These are phyloP conservation scores for Taphrina deformans DNA, from an alignment of 1,139 yeast species.

Conservation along the genomic window DNA sequence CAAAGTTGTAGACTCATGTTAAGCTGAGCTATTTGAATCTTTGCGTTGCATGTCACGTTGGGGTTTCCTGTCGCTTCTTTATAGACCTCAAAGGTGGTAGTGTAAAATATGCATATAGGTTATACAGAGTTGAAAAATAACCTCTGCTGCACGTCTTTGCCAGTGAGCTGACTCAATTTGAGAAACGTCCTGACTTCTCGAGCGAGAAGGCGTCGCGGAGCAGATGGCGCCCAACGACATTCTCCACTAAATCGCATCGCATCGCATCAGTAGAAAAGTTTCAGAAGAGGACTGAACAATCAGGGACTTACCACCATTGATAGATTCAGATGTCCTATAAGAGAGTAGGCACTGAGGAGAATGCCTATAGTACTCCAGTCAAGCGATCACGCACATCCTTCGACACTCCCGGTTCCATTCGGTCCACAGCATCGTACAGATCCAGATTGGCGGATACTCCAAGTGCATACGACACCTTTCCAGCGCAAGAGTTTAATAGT, in stretches of 20 bases:
- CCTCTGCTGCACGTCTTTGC: too few species aligned
- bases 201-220: too few species aligned
- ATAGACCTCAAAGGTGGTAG: neutral
- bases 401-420: neutral
- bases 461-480: conserved; percentile 2
- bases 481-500: conserved; percentile 22
- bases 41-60: conserved; percentile 8
- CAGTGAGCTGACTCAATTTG: too few species aligned
- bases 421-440: neutral
- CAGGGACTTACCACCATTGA: too few species aligned
- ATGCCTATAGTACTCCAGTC: neutral
- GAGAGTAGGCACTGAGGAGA: neutral
- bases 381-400: neutral
- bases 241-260: neutral
- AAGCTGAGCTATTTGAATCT: neutral
- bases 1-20: neutral
- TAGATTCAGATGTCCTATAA: neutral
- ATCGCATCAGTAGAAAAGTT: too few species aligned
- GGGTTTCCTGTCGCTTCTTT: neutral
- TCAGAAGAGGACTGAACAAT: too few species aligned
- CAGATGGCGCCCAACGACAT: neutral
- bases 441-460: neutral
- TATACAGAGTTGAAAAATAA: neutral
- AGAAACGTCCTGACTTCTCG: too few species aligned
- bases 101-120: neutral